Conservation (phyloP, 2,329 filamentous ascomycete genomes). For the Emmonsiellopsis sp. region DNA sequence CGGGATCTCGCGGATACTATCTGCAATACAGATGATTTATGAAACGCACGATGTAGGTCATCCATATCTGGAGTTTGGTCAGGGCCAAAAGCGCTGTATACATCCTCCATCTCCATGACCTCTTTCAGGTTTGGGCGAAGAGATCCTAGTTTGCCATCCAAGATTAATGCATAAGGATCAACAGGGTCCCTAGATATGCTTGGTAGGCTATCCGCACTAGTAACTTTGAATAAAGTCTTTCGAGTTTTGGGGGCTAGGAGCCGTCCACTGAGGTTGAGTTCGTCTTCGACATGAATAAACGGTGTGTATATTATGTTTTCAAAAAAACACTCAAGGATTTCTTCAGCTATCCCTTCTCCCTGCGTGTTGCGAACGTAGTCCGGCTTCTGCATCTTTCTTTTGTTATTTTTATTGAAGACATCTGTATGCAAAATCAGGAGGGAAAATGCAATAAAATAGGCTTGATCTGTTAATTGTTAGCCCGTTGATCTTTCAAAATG, state of each 20-base stretch:
- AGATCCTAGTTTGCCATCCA: conserved; percentile 77
- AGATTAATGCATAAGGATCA: conserved; percentile 88
- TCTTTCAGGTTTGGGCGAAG: conserved; percentile 81
- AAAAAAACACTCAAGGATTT: conserved; percentile 92
- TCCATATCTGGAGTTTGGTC: conserved; percentile 67
- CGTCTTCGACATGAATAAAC: conserved; percentile 95
- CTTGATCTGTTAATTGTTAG: conserved; percentile 54
- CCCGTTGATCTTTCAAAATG: not conserved
- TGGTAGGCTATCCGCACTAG: conserved; percentile 54
- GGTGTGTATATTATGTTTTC: conserved; percentile 98
- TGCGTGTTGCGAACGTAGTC: conserved; percentile 95
- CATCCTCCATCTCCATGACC: conserved; percentile 85
- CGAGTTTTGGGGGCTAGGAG: conserved; percentile 62
- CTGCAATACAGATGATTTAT: conserved; percentile 82
- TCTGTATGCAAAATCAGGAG: conserved; percentile 94
- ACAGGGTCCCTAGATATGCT: conserved; percentile 71
- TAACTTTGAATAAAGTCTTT: conserved; percentile 60
- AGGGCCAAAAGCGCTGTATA: conserved; percentile 79
- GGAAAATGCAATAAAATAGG: conserved; percentile 97
- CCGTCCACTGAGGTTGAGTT: conserved; percentile 63
- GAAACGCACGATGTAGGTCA: conserved; percentile 79
- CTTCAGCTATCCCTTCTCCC: conserved; percentile 85
- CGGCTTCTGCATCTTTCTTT: conserved; percentile 93
- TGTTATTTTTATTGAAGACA: conserved; percentile 99
- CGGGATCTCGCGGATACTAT: conserved; percentile 90